A percentile compares a stretch with the other conserved stretches of the same genome.
Conservation (phyloP, 2,329 filamentous ascomycete genomes). For the Fusarium redolens region DNA sequence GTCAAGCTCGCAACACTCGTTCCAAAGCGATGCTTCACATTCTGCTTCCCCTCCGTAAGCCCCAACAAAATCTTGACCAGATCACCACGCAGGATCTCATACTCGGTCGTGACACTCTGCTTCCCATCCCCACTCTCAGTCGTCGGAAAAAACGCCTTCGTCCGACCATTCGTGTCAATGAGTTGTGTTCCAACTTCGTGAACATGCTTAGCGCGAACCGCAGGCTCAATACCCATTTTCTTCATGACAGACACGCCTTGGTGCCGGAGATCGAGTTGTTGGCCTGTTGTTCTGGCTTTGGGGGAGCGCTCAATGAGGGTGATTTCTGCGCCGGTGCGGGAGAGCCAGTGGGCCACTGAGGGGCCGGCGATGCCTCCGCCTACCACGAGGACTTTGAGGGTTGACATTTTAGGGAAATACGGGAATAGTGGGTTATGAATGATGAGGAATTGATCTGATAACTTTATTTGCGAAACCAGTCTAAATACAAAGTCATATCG, state of each 20-base stretch:
- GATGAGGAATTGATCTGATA: neutral
- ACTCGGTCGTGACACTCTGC: constrained; percentile 11
- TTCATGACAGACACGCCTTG: constrained; percentile 19
- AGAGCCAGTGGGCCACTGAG: constrained; percentile 28
- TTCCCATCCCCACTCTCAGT: neutral
- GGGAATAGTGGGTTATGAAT: neutral
- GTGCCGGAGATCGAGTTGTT: constrained; percentile 17
- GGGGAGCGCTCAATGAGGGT: constrained; percentile 23
- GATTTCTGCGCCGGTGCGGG: constrained; percentile 18
- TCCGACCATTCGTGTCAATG: neutral
- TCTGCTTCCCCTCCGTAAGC: neutral
- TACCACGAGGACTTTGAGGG: constrained; percentile 26
- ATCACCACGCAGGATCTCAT: constrained; percentile 10
- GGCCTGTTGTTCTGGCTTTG: neutral
- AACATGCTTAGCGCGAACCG: constrained; percentile 1
- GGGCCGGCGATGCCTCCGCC: constrained; percentile 34
- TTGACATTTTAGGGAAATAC: neutral
- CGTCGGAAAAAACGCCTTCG: neutral
- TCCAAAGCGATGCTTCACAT: constrained; percentile 5
- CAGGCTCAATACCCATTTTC: constrained; percentile 23
- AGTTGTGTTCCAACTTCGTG: neutral
- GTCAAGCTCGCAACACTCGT: constrained; percentile 2
- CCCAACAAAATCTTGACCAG: constrained; percentile 5
- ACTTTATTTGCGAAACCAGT: neutral
- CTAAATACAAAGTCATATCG: neutral